phyloP scores from a whole-genome alignment of 192 early-diverging fungal genomes.

The Anaeromyces robustus region DNA sequence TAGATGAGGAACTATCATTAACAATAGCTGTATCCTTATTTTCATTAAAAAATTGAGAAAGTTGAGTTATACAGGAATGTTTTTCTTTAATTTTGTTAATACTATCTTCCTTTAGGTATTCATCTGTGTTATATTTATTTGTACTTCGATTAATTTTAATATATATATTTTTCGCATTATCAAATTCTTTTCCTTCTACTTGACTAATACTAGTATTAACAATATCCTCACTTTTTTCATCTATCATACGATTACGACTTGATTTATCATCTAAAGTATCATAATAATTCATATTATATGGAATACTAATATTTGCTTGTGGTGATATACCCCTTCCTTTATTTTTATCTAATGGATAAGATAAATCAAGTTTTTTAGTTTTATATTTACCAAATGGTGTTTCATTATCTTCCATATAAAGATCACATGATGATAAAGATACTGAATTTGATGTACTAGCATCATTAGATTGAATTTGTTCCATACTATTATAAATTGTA shows the following conservation, averaged over 20 bases:
- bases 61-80: neutral
- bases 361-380: neutral
- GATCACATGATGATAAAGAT: neutral
- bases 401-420: neutral
- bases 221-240: neutral
- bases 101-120: neutral
- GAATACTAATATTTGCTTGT: neutral
- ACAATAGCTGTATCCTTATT: neutral
- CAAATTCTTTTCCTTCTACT: neutral
- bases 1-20: neutral
- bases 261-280: neutral
- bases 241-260: neutral
- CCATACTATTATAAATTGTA: neutral
- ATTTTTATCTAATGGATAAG: neutral
- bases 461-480: neutral
- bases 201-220: neutral
- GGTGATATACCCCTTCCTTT: too few species aligned
- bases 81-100: neutral
- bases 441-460: neutral
- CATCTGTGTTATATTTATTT: neutral
- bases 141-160: neutral
- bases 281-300: neutral
- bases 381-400: neutral
- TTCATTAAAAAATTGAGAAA: neutral
- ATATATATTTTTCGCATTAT: neutral